A percentile compares a stretch with the other conserved stretches of the same genome.
Evolutionary conservation across 257 asterid species (phyloP).

Genomic region (Nyctanthes arbortristis): DNA sequence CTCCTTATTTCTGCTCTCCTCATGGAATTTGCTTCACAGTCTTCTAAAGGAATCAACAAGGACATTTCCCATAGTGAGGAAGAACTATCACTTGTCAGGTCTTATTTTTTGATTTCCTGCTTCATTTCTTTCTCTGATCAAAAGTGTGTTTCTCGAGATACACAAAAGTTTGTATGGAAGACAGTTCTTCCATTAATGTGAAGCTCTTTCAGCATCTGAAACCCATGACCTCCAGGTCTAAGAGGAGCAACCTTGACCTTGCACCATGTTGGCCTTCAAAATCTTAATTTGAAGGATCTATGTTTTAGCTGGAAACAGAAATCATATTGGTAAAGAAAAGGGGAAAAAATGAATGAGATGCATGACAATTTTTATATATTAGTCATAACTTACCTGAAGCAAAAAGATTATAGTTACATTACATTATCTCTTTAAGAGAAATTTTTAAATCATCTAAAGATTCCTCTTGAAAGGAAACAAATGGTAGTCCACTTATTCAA

Average conservation of each 20-base stretch:
- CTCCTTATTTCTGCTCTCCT: conserved; percentile 92
- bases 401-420: neutral
- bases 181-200: no score
- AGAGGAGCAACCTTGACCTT: neutral
- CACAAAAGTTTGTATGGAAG: neutral
- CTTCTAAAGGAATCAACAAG: conserved; percentile 70
- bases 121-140: conserved; percentile 13
- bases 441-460: conserved; percentile 2
- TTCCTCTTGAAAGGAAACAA: conserved; percentile 10
- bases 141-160: neutral
- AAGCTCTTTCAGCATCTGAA: neutral
- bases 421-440: neutral
- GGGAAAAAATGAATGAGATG: neutral
- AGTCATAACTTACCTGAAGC: no score
- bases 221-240: neutral
- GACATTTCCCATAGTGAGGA: conserved; percentile 58
- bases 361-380: neutral
- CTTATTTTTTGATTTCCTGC: conserved; percentile 23
- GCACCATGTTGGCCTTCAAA: neutral
- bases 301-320: neutral
- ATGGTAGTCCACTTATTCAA: neutral
- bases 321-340: neutral
- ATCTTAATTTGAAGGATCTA: neutral
- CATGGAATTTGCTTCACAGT: conserved; percentile 93
- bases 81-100: conserved; percentile 79